phyloP scores from a whole-genome alignment of 139 green algal genomes.

The Tetratostichococcus sp. region DNA sequence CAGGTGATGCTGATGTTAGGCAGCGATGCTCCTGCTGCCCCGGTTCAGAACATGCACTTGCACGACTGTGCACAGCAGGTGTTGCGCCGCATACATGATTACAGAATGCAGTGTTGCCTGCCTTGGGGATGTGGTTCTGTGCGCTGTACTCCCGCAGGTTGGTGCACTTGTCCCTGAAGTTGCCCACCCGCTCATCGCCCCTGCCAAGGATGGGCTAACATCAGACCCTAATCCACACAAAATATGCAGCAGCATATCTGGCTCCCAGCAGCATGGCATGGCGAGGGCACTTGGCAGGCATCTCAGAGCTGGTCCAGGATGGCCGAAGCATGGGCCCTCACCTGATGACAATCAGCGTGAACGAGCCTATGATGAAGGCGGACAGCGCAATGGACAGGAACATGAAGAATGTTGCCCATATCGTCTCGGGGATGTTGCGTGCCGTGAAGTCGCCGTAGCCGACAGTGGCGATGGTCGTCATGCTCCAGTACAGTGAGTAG shows the following conservation, averaged over 20 bases:
- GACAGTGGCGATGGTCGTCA: conserved; percentile 42
- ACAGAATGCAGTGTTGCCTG: not conserved
- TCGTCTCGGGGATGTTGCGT: conserved; percentile 23
- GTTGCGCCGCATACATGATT: no score
- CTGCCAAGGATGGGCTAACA: not conserved
- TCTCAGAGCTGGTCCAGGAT: no score
- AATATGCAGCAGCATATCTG: no score
- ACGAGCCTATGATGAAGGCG: conserved; percentile 47
- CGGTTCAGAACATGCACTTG: no score
- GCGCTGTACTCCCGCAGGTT: conserved; percentile 29
- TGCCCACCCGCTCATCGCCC: conserved; percentile 46
- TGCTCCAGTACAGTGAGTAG: conserved; percentile 40
- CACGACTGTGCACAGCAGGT: no score
- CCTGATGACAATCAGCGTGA: conserved; percentile 50
- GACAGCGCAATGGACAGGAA: conserved; percentile 13
- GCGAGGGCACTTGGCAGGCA: no score
- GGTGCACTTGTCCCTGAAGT: conserved; percentile 38
- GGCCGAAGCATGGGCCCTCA: no score
- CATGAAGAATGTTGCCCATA: conserved; percentile 14
- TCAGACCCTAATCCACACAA: no score
- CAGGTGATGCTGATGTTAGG: no score
- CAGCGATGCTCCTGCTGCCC: no score
- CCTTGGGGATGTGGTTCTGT: conserved; percentile 32
- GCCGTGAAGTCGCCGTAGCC: conserved; percentile 24
- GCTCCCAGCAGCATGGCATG: no score